These are phyloP conservation scores for Cytospora schulzeri DNA, from an alignment of 2,329 filamentous ascomycete species.

Conservation along the genomic window DNA sequence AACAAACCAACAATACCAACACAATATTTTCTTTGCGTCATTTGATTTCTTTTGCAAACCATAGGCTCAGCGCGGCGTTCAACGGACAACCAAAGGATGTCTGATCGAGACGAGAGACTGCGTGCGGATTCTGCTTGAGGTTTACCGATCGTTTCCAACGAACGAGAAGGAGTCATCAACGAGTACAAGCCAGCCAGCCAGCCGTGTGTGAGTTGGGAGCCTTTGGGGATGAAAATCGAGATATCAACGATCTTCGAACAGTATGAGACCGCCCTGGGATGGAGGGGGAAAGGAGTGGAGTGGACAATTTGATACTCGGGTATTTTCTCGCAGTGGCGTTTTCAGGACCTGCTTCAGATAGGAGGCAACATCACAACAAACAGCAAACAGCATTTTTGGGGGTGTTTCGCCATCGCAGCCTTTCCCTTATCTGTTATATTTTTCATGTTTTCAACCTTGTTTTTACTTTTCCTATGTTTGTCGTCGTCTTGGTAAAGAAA, in stretches of 20 bases:
- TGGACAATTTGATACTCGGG: background rate
- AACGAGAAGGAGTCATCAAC: background rate
- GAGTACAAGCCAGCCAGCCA: background rate
- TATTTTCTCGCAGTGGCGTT: background rate
- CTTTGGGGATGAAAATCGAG: background rate
- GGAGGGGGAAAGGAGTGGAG: too few species aligned
- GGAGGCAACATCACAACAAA: background rate
- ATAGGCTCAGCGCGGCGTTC: conserved; percentile 27
- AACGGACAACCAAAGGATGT: conserved; percentile 16
- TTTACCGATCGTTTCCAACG: background rate
- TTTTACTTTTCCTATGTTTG: background rate
- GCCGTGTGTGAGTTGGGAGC: background rate
- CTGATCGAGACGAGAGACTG: conserved; percentile 15
- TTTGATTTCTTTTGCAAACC: conserved; percentile 18
- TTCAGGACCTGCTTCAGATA: background rate
- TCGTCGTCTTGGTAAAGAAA: background rate
- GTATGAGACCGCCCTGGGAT: background rate
- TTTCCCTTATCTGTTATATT: background rate
- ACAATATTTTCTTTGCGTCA: conserved; percentile 23
- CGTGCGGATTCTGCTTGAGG: conserved; percentile 1
- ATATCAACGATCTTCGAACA: background rate
- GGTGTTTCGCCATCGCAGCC: background rate
- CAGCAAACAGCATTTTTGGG: background rate
- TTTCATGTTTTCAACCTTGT: background rate
- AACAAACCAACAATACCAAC: conserved; percentile 7